These are phyloP conservation scores for Tephrocybe sp. DNA, from an alignment of 768 basidiomycete species.

Conservation along the genomic window DNA sequence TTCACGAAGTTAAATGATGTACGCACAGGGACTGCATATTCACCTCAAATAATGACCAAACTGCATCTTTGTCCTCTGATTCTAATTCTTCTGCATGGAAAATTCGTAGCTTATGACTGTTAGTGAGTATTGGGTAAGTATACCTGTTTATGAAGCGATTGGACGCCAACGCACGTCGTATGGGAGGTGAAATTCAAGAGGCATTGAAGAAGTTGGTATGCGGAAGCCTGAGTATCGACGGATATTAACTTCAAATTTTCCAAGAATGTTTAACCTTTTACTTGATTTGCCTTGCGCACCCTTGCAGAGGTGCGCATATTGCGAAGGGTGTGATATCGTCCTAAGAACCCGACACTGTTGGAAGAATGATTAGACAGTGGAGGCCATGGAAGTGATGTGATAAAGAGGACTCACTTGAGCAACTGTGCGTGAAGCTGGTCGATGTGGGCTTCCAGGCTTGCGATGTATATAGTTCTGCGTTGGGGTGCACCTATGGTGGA, in stretches of 20 bases:
- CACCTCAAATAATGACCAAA: conserved; percentile 52
- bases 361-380: background rate
- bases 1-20: background rate
- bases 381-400: background rate
- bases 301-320: conserved; percentile 6
- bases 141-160: too few species aligned
- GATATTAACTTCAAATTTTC: background rate
- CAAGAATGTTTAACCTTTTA: background rate
- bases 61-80: conserved; percentile 32
- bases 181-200: conserved; percentile 2
- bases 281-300: conserved; percentile 19
- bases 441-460: conserved; percentile 71
- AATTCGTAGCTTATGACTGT: conserved; percentile 18
- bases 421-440: conserved; percentile 64
- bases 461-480: conserved; percentile 66
- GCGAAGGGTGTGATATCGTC: background rate
- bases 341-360: conserved; percentile 41
- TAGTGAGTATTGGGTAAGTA: background rate
- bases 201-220: conserved; percentile 10
- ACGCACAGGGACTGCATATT: conserved; percentile 58
- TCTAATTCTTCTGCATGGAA: conserved; percentile 31
- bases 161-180: too few species aligned
- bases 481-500: conserved; percentile 66
- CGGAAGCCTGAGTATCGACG: conserved; percentile 17
- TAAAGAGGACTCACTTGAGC: conserved; percentile 29